Percentiles rank a stretch among this genome's conserved stretches.
Evolutionary conservation across 177 flowering plant genomes (phyloP).

Genomic region (Vitis hybrid): DNA sequence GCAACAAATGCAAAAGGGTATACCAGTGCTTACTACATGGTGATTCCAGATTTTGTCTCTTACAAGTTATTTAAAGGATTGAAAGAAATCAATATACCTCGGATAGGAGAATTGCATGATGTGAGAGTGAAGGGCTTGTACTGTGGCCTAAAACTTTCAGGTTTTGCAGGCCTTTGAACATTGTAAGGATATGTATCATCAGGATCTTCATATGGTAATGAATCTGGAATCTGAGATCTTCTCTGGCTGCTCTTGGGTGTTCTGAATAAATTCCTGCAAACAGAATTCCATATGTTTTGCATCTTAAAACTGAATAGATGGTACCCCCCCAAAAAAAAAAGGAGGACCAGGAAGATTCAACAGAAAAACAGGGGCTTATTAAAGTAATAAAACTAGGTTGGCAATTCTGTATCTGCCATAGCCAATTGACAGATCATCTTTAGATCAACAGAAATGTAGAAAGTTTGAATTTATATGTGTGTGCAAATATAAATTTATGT

Average conservation of each 20-base stretch:
- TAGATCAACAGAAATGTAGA: background rate
- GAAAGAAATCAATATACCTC: constrained; percentile 32
- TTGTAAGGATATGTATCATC: constrained; percentile 17
- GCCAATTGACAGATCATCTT: background rate
- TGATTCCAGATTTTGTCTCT: too few relatives aligned
- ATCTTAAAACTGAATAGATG: background rate
- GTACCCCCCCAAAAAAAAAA: background rate
- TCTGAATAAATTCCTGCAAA: constrained; percentile 33
- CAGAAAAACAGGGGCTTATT: background rate
- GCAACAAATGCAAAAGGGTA: background rate
- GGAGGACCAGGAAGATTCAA: background rate
- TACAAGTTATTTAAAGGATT: background rate
- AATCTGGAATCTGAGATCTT: constrained; percentile 22
- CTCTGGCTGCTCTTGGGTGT: constrained; percentile 17
- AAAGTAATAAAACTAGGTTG: background rate
- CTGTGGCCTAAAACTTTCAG: constrained; percentile 12
- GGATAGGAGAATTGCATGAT: constrained; percentile 33
- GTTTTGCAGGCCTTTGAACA: constrained; percentile 17
- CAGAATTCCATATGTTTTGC: background rate
- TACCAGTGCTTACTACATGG: too few relatives aligned
- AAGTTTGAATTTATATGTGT: background rate
- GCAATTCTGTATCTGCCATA: background rate
- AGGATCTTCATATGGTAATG: constrained; percentile 20
- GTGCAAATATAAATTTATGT: too few relatives aligned
- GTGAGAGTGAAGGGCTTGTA: constrained; percentile 16